These are phyloP conservation scores for Podospora pseudocomata DNA, from an alignment of 495 filamentous ascomycete genomes.

Conservation along the genomic window DNA sequence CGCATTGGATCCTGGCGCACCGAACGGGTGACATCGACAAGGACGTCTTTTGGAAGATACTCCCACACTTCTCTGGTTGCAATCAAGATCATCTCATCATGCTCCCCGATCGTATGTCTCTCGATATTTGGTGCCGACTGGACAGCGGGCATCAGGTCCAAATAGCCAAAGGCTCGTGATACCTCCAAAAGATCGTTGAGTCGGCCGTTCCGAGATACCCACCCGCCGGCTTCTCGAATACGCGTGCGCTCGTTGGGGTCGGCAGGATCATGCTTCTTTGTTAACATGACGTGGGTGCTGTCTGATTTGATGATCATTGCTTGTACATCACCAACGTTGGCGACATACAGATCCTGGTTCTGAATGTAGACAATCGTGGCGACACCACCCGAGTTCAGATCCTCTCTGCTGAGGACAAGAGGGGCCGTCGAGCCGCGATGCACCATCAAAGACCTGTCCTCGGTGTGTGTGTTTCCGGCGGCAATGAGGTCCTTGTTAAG, in stretches of 20 bases:
- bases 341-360: constrained; percentile 84
- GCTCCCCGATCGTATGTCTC: constrained; percentile 74
- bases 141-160: constrained; percentile 85
- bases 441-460: constrained; percentile 59
- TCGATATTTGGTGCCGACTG: constrained; percentile 85
- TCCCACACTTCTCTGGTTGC: constrained; percentile 95
- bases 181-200: constrained; percentile 88
- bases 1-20: constrained; percentile 87
- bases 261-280: constrained; percentile 88
- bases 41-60: constrained; percentile 78
- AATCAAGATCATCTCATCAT: constrained; percentile 90
- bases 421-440: constrained; percentile 68
- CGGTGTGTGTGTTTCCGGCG: constrained; percentile 75
- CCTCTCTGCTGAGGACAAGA: constrained; percentile 73
- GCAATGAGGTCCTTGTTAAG: constrained; percentile 93
- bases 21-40: constrained; percentile 83
- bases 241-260: constrained; percentile 76
- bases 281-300: constrained; percentile 73
- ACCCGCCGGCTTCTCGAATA: constrained; percentile 92
- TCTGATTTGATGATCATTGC: constrained; percentile 90
- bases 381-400: constrained; percentile 82
- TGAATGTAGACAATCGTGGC: constrained; percentile 89
- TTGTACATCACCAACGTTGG: constrained; percentile 92
- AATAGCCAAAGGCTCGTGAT: constrained; percentile 91
- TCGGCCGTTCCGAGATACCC: constrained; percentile 88